phyloP scores from a whole-genome alignment of 768 basidiomycete species.

The Tulasnella sp. region DNA sequence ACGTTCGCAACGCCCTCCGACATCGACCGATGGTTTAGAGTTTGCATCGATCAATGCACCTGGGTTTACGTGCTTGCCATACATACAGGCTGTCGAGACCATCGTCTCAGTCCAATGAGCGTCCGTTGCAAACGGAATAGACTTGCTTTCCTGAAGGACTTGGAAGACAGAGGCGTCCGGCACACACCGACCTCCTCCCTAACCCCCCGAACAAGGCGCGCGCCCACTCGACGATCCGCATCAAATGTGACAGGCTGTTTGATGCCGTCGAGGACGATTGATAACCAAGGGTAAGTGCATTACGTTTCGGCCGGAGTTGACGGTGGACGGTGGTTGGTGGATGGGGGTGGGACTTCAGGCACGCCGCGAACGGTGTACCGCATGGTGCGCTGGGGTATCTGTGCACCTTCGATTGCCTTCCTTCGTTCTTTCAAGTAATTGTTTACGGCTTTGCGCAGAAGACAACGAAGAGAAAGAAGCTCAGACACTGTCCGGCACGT shows the following conservation, averaged over 20 bases:
- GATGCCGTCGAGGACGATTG: background rate
- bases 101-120: background rate
- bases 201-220: background rate
- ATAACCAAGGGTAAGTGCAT: background rate
- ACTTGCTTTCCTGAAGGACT: background rate
- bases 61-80: background rate
- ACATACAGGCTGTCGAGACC: background rate
- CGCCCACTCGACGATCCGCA: background rate
- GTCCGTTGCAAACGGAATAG: background rate
- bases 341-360: background rate
- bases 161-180: background rate
- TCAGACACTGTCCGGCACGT: background rate
- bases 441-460: background rate
- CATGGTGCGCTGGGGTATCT: background rate
- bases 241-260: background rate
- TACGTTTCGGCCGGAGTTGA: background rate
- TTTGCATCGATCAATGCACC: background rate
- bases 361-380: background rate
- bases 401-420: background rate
- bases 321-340: background rate
- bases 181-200: background rate
- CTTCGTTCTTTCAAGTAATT: background rate
- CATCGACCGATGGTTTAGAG: background rate
- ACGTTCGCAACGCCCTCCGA: background rate
- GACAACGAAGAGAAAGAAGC: too few species aligned